A percentile compares a stretch with the other conserved stretches of the same genome.
Conservation (phyloP, 169 alveolate genomes). For the Babesia microti region DNA sequence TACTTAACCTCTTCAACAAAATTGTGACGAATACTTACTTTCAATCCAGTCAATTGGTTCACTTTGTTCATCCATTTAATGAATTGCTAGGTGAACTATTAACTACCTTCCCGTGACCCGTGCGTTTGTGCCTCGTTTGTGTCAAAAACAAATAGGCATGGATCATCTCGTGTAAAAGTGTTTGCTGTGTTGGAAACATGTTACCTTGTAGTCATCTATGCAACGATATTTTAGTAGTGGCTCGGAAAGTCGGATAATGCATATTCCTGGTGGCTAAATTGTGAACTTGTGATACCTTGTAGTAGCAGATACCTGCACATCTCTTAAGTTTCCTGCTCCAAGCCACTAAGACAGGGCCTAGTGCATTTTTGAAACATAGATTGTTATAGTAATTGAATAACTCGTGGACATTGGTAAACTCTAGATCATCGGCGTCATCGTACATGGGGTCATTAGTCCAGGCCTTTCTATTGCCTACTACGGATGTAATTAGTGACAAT, state of each 20-base stretch:
- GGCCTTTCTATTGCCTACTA: constrained; percentile 46
- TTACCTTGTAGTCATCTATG: constrained; percentile 68
- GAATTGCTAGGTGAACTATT: constrained; percentile 59
- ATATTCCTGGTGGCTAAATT: constrained; percentile 56
- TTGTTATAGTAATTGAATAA: constrained; percentile 63
- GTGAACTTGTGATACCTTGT: constrained; percentile 27
- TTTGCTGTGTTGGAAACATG: constrained; percentile 54
- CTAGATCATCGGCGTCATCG: constrained; percentile 31
- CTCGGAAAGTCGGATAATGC: constrained; percentile 81
- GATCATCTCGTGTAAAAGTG: constrained; percentile 91
- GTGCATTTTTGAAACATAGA: constrained; percentile 60
- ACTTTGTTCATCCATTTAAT: constrained; percentile 73
- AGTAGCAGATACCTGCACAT: constrained; percentile 82
- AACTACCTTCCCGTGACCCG: constrained; percentile 80
- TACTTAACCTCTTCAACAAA: constrained; percentile 83
- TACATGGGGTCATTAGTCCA: constrained; percentile 45
- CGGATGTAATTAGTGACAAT: constrained; percentile 10
- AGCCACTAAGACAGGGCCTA: constrained; percentile 66
- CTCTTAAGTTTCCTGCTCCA: constrained; percentile 84
- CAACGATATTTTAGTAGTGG: constrained; percentile 81
- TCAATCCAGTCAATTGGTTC: constrained; percentile 76
- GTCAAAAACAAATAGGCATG: constrained; percentile 86
- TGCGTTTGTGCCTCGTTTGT: constrained; percentile 48
- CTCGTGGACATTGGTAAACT: constrained; percentile 64
- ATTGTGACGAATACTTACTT: constrained; percentile 78